These are phyloP conservation scores for Botrytis medusae DNA, from an alignment of 2,329 filamentous ascomycete species.

Conservation along the genomic window DNA sequence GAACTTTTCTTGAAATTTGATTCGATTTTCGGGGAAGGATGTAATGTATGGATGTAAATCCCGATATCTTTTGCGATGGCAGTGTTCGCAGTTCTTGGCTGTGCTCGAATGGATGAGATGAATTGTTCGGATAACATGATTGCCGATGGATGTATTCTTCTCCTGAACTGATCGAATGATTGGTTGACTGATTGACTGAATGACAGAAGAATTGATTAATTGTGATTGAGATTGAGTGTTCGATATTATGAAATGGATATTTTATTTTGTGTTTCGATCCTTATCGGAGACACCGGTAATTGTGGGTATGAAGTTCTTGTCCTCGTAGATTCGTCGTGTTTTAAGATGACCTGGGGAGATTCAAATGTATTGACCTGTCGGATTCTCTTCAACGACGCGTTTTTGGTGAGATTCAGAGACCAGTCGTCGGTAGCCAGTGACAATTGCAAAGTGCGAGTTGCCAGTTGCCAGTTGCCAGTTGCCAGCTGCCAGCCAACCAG, in stretches of 20 bases:
- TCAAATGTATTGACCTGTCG: not conserved
- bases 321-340: not conserved
- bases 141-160: not conserved
- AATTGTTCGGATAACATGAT: conserved; percentile 61
- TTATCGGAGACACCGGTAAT: conserved; percentile 8
- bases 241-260: not conserved
- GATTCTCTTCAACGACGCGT: not conserved
- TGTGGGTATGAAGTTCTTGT: not conserved
- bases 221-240: not conserved
- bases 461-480: too few species aligned
- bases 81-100: conserved; percentile 60
- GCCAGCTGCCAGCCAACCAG: not conserved
- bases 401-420: not conserved
- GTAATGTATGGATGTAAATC: conserved; percentile 81
- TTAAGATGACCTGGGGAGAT: not conserved
- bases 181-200: not conserved
- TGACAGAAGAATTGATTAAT: not conserved
- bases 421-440: not conserved
- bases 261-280: not conserved
- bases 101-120: conserved; percentile 57
- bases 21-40: conserved; percentile 73
- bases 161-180: not conserved
- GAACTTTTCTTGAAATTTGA: conserved; percentile 90
- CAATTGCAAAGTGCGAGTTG: too few species aligned
- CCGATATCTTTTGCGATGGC: conserved; percentile 75